Conservation (phyloP, 148 eudicot genomes). For the Chenopodium quinoa region DNA sequence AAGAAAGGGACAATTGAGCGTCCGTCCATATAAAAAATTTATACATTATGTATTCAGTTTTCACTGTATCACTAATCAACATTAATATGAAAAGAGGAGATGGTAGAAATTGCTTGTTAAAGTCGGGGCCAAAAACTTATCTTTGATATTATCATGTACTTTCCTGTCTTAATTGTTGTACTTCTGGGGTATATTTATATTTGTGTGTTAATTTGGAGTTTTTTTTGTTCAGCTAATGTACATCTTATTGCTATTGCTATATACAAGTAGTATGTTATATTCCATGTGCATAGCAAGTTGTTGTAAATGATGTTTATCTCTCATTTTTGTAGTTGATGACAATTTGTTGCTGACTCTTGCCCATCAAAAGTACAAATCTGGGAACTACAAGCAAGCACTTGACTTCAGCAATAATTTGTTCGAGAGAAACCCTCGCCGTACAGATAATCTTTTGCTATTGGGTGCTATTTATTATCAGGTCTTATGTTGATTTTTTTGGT, state of each 20-base stretch:
- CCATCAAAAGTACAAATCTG: constrained; percentile 88
- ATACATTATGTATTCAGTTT: background rate
- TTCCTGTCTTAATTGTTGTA: background rate
- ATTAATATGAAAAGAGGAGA: background rate
- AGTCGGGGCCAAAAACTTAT: background rate
- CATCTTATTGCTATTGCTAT: background rate
- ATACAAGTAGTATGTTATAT: background rate
- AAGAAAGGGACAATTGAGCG: background rate
- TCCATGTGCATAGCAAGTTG: background rate
- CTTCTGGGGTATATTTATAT: background rate
- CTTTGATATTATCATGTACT: background rate
- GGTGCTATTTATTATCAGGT: constrained; percentile 98
- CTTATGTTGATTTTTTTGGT: background rate
- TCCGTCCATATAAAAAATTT: background rate
- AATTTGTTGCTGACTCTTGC: constrained; percentile 63
- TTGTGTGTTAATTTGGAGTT: background rate
- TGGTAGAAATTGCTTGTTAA: background rate
- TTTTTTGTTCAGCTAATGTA: background rate
- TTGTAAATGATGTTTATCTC: constrained; percentile 4
- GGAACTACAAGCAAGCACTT: constrained; percentile 77
- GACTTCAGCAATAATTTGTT: constrained; percentile 78
- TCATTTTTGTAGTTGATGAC: constrained; percentile 58
- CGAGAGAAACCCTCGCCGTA: constrained; percentile 77
- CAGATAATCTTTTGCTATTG: constrained; percentile 80
- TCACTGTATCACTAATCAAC: background rate